Conservation (phyloP, 805 yeast genomes). For the Groenewaldozyma salmanticensis region DNA sequence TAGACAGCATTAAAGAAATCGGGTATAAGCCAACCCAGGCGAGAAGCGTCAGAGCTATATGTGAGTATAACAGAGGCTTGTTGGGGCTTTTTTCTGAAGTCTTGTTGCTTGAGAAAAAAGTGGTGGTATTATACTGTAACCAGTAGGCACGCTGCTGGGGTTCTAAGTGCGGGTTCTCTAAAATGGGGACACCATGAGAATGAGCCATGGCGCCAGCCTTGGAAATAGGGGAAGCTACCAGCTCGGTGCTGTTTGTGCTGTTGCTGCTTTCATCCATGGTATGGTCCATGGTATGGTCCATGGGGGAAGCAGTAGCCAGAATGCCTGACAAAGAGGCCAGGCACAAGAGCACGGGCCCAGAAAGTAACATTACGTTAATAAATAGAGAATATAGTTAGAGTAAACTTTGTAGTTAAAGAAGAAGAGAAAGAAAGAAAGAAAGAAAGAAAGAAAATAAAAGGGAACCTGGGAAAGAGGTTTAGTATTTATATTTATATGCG, state of each 20-base stretch:
- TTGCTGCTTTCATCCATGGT: neutral
- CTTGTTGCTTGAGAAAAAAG: slow-evolving; percentile 37
- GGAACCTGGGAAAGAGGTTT: neutral
- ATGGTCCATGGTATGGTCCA: neutral
- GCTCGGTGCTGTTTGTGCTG: too few relatives aligned
- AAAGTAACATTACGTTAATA: neutral
- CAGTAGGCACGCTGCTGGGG: slow-evolving; percentile 70
- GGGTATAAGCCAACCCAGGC: slow-evolving; percentile 58
- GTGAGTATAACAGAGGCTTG: slow-evolving; percentile 45
- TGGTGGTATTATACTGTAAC: slow-evolving; percentile 69
- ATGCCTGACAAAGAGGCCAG: neutral
- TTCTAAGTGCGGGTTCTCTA: slow-evolving; percentile 49
- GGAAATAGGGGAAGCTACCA: slow-evolving; percentile 12
- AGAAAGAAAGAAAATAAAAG: neutral
- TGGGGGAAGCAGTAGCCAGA: neutral
- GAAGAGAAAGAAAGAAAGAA: neutral
- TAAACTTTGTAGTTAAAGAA: neutral
- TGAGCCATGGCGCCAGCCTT: slow-evolving; percentile 16
- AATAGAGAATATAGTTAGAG: neutral
- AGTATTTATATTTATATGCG: neutral
- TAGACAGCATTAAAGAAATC: slow-evolving; percentile 51
- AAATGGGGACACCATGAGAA: slow-evolving; percentile 66
- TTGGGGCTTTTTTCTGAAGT: too few relatives aligned
- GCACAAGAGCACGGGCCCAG: neutral
- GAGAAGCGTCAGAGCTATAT: slow-evolving; percentile 36